A percentile compares a stretch with the other conserved stretches of the same genome.
Conservation (phyloP, 2,329 filamentous ascomycete species). For the Niveomyces coronatus region DNA sequence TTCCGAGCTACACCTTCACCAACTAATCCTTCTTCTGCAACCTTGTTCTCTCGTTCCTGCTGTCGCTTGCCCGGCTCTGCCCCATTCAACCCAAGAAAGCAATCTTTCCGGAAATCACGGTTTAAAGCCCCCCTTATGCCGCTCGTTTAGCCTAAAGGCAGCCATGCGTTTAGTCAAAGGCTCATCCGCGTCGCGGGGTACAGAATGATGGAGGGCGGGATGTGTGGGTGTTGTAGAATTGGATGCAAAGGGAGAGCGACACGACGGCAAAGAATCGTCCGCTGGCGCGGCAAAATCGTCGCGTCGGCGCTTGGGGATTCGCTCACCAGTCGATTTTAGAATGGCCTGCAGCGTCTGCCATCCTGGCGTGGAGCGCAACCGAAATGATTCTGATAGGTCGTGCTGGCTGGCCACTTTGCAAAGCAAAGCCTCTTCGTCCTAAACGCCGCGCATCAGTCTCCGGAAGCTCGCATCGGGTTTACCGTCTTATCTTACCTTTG, state of each 20-base stretch:
- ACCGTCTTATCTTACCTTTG: slow-evolving; percentile 53
- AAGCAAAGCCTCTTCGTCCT: slow-evolving; percentile 85
- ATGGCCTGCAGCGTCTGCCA: slow-evolving; percentile 94
- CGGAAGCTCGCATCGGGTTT: no score
- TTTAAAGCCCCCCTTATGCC: slow-evolving; percentile 3
- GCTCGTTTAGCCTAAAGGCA: slow-evolving; percentile 52
- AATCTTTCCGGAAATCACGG: no score
- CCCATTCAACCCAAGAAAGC: no score
- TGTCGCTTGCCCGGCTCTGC: neutral
- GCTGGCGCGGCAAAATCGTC: slow-evolving; percentile 20
- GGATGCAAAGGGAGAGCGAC: slow-evolving; percentile 1
- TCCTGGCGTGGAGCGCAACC: slow-evolving; percentile 76
- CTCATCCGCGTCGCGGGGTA: slow-evolving; percentile 28
- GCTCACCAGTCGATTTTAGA: slow-evolving; percentile 94
- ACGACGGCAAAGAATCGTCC: slow-evolving; percentile 13
- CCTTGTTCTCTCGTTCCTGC: neutral
- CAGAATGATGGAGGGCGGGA: slow-evolving; percentile 18
- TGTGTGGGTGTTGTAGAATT: slow-evolving; percentile 17
- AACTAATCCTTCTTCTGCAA: neutral
- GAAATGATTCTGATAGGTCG: slow-evolving; percentile 69
- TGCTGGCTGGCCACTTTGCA: slow-evolving; percentile 76
- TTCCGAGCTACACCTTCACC: no score
- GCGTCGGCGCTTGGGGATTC: slow-evolving; percentile 65
- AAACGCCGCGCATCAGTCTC: no score
- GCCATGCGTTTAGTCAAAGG: slow-evolving; percentile 57